Evolutionary conservation across 1,284 basidiomycete genomes (phyloP).

Genomic region (Cystodermella granulosa): DNA sequence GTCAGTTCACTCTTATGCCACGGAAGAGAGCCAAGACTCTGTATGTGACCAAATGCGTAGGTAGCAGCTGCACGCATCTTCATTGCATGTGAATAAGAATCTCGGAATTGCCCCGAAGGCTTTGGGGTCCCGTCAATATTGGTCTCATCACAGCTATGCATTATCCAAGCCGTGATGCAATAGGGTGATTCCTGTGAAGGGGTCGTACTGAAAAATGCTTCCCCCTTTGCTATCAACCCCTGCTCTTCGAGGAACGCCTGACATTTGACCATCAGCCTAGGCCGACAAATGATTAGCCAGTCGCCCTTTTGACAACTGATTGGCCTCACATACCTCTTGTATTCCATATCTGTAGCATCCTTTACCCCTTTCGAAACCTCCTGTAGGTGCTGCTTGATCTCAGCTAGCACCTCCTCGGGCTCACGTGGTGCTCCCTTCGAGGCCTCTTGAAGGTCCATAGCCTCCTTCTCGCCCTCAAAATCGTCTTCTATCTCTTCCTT

Average conservation of each 20-base stretch:
- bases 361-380: conserved; percentile 29
- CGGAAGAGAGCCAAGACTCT: conserved; percentile 22
- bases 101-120: conserved; percentile 5
- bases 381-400: conserved; percentile 11
- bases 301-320: neutral
- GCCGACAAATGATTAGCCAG: neutral
- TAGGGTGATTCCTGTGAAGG: conserved; percentile 20
- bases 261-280: conserved; percentile 18
- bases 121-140: conserved; percentile 21
- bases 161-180: conserved; percentile 33
- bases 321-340: conserved; percentile 25
- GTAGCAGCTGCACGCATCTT: conserved; percentile 36
- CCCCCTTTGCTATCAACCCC: conserved; percentile 10
- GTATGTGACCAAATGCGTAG: conserved; percentile 28
- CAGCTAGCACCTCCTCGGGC: conserved; percentile 4
- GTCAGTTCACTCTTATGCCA: conserved; percentile 25
- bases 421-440: no score
- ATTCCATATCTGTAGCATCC: conserved; percentile 27
- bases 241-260: conserved; percentile 13
- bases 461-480: conserved; percentile 23
- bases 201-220: conserved; percentile 16
- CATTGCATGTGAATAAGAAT: conserved; percentile 30
- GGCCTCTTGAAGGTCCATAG: no score
- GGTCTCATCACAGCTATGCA: conserved; percentile 30
- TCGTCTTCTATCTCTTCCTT: conserved; percentile 17